Conservation (phyloP, 129 eudicot species). For the Pulicaria dysenterica region DNA sequence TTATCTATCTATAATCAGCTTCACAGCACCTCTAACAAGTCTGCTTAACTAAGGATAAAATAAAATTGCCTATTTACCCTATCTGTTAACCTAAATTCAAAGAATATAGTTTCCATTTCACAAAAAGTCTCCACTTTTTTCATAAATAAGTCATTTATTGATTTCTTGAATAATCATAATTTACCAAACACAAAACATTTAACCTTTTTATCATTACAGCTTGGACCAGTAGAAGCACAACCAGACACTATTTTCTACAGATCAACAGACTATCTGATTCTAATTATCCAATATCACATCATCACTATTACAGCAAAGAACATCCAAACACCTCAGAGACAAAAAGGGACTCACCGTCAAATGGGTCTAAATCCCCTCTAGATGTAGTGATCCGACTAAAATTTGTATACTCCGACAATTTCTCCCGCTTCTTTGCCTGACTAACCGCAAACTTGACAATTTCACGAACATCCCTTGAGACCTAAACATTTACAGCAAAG, state of each 20-base stretch:
- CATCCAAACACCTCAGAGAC: constrained; percentile 17
- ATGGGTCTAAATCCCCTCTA: constrained; percentile 79
- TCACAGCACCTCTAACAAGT: not conserved
- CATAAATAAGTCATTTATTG: not conserved
- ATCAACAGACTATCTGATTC: not conserved
- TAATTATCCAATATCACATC: not conserved
- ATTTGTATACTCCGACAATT: constrained; percentile 71
- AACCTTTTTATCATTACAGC: not conserved
- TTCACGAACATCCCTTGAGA: constrained; percentile 81
- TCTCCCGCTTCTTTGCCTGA: constrained; percentile 85
- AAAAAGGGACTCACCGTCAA: constrained; percentile 64
- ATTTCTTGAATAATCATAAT: not conserved
- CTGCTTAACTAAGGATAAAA: not conserved
- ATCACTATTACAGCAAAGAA: not conserved
- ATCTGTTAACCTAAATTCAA: too few species aligned
- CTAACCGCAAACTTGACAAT: constrained; percentile 83
- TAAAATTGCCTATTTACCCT: not conserved
- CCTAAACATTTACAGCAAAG: constrained; percentile 38
- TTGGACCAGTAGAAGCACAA: not conserved
- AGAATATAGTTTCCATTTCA: too few species aligned
- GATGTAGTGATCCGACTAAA: constrained; percentile 81
- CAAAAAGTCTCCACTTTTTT: too few species aligned
- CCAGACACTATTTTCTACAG: not conserved
- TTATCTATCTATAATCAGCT: not conserved
- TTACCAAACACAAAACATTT: constrained; percentile 7